Base-by-base conservation (phyloP, 2,329 filamentous ascomycete genomes). In the Sporothrix phasma region DNA sequence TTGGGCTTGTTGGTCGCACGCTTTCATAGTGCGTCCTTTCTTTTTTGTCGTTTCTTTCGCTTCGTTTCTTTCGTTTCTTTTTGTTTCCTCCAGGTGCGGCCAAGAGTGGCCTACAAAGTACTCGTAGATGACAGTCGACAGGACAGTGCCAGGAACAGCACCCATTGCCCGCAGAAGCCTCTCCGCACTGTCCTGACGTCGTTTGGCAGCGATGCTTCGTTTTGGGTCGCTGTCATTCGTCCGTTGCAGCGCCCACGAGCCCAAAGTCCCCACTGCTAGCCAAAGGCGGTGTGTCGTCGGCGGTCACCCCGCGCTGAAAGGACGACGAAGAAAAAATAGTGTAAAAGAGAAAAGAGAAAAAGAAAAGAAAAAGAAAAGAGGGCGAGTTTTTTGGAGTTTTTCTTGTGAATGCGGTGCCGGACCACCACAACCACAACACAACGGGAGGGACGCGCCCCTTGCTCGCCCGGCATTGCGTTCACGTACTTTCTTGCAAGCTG, bases 281-380 rank as follows among this genome's bases (percentile, higher is more conserved):
- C 49, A 63, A 65, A 65, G 59, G 64, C 64, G 64, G 64, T 65
- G 64, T 58, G 58, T 47, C 22, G n/a, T 22, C 31, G 31, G 51
- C 10, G 3, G 22, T 39, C 54, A 64, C 62, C 62, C 62, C 62
- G 45, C 54, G 54, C 62, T 59, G 51, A 56, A 24, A n/a, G 2
- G 51, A 56, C 41, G 41, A 49, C 5, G 29, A 31, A 54, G 11
- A 10, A 63, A 37, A 47, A 61, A 39, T 47, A 49, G 51, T 47
- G 56, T 45, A n/a, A n/a, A n/a, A n/a, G n/a, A n/a, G n/a, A 63
- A 45, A 53, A 6, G 46, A 46, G 54, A 58, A 49, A 59, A 56
- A 62, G 45, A 45, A 34, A 46, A 47, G 41, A 46, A 37, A 37
- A 64, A 19, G 11, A n/a, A 62, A 31, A 11, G 61, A 46, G 47